Base-by-base conservation (phyloP, 208 protist species). In the Crithidia expoeki region DNA sequence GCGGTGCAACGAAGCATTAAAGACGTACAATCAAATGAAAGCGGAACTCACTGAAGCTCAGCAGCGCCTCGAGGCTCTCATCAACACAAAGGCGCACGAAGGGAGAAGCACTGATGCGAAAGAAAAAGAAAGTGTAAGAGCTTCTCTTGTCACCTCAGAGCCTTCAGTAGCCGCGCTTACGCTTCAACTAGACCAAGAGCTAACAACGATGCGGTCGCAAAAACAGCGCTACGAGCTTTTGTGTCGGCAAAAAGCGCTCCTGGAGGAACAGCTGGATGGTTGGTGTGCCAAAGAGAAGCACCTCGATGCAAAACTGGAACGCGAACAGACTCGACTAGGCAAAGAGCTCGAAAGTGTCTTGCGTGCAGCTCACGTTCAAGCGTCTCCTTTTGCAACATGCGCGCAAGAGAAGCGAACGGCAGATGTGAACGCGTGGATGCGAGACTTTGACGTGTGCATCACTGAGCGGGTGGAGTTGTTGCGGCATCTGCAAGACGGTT, bases 371-470 rank as follows among this genome's bases (percentile, higher is more conserved):
- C 59, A 28, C 16, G 44, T 32, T 4, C 23, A 17, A 17, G 28
- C 17, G 1, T n/a, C 40, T 17, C 23, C 33, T n/a, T n/a, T 21
- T 40, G n/a, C 21, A 4, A 9, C 5, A 16, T 46, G 7, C 1
- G 16, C 25, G 23, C n/a, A 11, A 6, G 14, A 4, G 21, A 21
- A 17, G 28, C 36, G 28, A 27, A 2, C 33, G 2, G 11, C 33
- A 17, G 12, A 12, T 1, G 10, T 25, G 38, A 17, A 32, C 4
- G 38, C 38, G 46, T 55, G 59, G 30, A 27, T 66, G 60, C 38
- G 46, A 19, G 52, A 61, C 1, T 32, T 74, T 23, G 46, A 64
- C 12, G 60, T 67, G 9, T 68, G 60, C 42, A 67, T 74, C 28
- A 74, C 21, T 50, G 53, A 63, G 52, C 59, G 60, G 1, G 25